Base-by-base conservation (phyloP, 75 land plant species). In the Gnetum montanum region DNA sequence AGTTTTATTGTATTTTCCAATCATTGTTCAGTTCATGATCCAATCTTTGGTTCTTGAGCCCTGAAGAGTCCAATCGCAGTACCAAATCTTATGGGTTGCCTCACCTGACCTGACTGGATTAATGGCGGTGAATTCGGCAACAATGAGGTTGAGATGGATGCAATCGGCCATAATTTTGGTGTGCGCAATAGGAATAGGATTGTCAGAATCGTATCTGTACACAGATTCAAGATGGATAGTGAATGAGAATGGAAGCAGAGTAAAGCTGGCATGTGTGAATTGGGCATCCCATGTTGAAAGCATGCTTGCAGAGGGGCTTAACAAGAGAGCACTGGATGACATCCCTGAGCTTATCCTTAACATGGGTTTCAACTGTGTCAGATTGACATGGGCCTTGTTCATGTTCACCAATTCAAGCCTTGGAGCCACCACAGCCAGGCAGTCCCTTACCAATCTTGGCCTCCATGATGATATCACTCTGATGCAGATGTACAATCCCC, bases 321-420 rank as follows among this genome's bases (percentile, higher is more conserved):
- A 56, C 64, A 81, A 76, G 61, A 72, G 71, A 67, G 83, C 95
- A 7, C 31, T 79, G 2, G 81, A 74, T 30, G 61, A 8, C n/a
- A 81, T 89, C 26, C 67, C 95, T 7, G 46, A 47, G 47, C 24
- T 30, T 30, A 73, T 89, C n/a, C 16, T 24, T 8, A 18, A 64
- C 10, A 58, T 66, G 72, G 95, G 95, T 23, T 89, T 85, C 68
- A 89, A 89, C 58, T 89, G 95, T 44, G 95, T 89, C 4, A 61
- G 95, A 37, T 60, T 89, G 62, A 89, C 95, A 7, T 89, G 72
- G 70, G 73, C 95, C 3, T 59, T 71, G 11, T 74, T 38, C 50
- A 38, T 85, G 50, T 54, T 54, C 48, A 67, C 76, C 15, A 52
- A 85, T 58, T 61, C 70, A 6, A 36, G 85, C 12, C 30, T 74